Conservation (phyloP, 495 filamentous ascomycete genomes). For the Mycothermus thermophilus region DNA sequence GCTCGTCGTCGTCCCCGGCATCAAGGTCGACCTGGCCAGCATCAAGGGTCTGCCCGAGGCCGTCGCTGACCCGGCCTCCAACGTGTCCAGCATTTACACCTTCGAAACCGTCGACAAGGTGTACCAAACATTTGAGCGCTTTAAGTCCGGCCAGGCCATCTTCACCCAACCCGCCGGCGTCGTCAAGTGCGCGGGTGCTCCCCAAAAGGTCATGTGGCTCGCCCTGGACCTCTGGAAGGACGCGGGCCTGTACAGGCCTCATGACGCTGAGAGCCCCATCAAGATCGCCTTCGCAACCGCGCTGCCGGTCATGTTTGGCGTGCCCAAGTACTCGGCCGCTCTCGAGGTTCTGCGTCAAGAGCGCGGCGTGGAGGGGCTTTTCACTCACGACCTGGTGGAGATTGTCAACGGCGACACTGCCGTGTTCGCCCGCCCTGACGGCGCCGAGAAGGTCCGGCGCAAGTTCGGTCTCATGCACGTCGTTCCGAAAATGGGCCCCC, state of each 20-base stretch:
- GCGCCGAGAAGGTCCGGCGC: slow-evolving; percentile 33
- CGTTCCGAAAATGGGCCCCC: slow-evolving; percentile 48
- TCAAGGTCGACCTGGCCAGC: slow-evolving; percentile 39
- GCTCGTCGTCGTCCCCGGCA: slow-evolving; percentile 49
- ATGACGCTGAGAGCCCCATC: slow-evolving; percentile 28
- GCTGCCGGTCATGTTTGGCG: slow-evolving; percentile 50
- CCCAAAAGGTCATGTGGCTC: slow-evolving; percentile 61
- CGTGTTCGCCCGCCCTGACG: slow-evolving; percentile 28
- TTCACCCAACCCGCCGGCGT: slow-evolving; percentile 56
- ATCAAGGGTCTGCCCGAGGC: slow-evolving; percentile 50
- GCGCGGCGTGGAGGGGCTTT: slow-evolving; percentile 50
- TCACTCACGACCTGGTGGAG: slow-evolving; percentile 51
- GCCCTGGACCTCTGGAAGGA: slow-evolving; percentile 51
- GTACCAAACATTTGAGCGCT: slow-evolving; percentile 38
- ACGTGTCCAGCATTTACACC: slow-evolving; percentile 51
- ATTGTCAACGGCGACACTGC: slow-evolving; percentile 45
- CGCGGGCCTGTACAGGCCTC: slow-evolving; percentile 42
- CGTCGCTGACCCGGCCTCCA: slow-evolving; percentile 38
- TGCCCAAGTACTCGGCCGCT: slow-evolving; percentile 51
- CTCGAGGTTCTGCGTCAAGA: slow-evolving; percentile 49
- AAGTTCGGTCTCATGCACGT: slow-evolving; percentile 49
- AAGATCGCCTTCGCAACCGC: slow-evolving; percentile 52
- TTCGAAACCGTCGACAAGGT: slow-evolving; percentile 48
- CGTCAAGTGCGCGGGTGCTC: slow-evolving; percentile 57
- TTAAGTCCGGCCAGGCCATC: slow-evolving; percentile 45